Conservation (phyloP, 139 green algal species). For the Micromonas pusilla region DNA sequence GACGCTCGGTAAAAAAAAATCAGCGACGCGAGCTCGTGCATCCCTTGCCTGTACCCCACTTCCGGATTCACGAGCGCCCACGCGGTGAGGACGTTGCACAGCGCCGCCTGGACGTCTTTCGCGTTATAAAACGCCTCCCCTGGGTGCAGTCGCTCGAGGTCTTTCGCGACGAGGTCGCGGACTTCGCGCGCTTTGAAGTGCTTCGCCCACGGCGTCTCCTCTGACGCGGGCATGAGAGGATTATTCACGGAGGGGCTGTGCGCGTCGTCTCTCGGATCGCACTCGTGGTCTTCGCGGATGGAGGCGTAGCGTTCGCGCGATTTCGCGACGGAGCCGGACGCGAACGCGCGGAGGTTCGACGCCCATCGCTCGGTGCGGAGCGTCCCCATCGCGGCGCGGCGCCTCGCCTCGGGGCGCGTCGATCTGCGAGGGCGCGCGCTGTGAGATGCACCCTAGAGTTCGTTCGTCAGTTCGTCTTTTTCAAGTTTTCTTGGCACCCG, state of each 20-base stretch:
- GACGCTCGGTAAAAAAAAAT: not conserved
- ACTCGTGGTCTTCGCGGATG: not conserved
- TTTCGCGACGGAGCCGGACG: not conserved
- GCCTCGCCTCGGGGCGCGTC: too few relatives aligned
- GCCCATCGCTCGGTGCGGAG: not conserved
- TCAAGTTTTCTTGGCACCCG: too few relatives aligned
- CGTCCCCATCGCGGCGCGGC: not conserved
- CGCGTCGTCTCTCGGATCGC: not conserved
- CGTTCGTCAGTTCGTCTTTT: too few relatives aligned
- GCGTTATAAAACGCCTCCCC: not conserved
- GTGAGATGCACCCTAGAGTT: too few relatives aligned
- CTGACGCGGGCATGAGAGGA: not conserved
- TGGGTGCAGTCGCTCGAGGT: not conserved
- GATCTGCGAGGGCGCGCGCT: too few relatives aligned
- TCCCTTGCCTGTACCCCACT: slow-evolving; percentile 7
- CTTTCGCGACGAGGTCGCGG: not conserved
- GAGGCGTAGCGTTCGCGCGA: not conserved
- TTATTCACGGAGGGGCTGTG: not conserved
- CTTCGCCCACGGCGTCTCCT: not conserved
- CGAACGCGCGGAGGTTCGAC: not conserved
- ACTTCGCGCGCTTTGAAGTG: not conserved
- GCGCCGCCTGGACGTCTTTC: not conserved
- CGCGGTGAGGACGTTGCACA: not conserved
- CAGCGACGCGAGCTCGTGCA: slow-evolving; percentile 21
- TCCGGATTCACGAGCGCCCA: not conserved